Evolutionary conservation across 2,329 filamentous ascomycete genomes (phyloP).

Genomic region (Diaporthe humulicola): DNA sequence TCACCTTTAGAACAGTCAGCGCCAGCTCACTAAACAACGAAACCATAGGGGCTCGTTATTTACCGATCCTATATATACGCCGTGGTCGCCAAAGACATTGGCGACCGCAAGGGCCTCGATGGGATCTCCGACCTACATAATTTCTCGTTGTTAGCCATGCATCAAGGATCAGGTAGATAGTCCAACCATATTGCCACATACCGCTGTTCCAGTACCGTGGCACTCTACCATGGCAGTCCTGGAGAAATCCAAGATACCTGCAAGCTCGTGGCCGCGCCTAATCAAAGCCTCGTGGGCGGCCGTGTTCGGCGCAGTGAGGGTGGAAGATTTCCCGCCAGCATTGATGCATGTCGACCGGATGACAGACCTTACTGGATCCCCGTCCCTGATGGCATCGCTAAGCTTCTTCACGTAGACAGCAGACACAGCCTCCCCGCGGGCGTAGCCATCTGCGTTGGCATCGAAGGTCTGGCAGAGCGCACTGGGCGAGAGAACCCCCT

Average conservation of each 20-base stretch:
- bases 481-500: slow-evolving; percentile 52
- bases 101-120: slow-evolving; percentile 52
- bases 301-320: slow-evolving; percentile 55
- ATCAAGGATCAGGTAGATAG: not conserved
- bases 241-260: slow-evolving; percentile 44
- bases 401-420: slow-evolving; percentile 62
- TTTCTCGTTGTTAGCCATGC: not conserved
- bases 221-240: slow-evolving; percentile 52
- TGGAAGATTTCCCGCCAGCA: slow-evolving; percentile 57
- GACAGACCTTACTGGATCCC: slow-evolving; percentile 57
- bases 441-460: slow-evolving; percentile 62
- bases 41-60: not conserved
- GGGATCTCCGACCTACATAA: slow-evolving; percentile 44
- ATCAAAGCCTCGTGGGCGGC: slow-evolving; percentile 51
- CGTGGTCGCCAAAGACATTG: slow-evolving; percentile 46
- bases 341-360: slow-evolving; percentile 55
- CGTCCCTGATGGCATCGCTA: slow-evolving; percentile 59
- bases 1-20: slow-evolving; percentile 44
- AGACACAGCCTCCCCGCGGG: slow-evolving; percentile 61
- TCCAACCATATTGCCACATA: slow-evolving; percentile 7
- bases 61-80: slow-evolving; percentile 48
- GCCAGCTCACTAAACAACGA: not conserved
- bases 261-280: slow-evolving; percentile 46
- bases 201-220: slow-evolving; percentile 51
- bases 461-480: slow-evolving; percentile 56